Percentiles rank a stretch among this genome's conserved stretches.
Conservation (phyloP, 257 asterid species). For the Nicotiana obtusifolia region DNA sequence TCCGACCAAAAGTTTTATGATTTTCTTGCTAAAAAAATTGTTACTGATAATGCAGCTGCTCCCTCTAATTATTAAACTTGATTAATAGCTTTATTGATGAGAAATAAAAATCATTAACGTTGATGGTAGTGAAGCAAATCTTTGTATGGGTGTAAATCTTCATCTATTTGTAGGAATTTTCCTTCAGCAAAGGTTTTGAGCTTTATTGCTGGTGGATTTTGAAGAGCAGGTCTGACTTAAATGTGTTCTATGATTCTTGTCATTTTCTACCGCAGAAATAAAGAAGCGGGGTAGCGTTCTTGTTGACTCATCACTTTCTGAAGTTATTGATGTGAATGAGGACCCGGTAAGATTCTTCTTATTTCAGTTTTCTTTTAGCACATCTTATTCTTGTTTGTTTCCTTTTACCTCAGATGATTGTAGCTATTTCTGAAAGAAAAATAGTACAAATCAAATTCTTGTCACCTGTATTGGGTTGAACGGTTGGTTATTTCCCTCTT, state of each 20-base stretch:
- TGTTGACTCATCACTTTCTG: constrained; percentile 30
- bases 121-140: neutral
- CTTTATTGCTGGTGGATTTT: constrained; percentile 1
- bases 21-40: too few relatives aligned
- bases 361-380: constrained; percentile 12
- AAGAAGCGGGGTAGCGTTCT: constrained; percentile 28
- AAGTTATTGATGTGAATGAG: constrained; percentile 25
- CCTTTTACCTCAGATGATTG: neutral
- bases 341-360: constrained; percentile 35
- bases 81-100: neutral
- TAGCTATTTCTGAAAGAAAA: neutral
- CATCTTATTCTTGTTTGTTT: neutral
- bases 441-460: neutral
- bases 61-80: too few relatives aligned
- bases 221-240: neutral
- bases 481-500: neutral
- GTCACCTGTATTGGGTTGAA: neutral
- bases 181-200: neutral
- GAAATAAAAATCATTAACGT: neutral
- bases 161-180: neutral
- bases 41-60: too few relatives aligned
- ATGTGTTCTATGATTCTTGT: neutral
- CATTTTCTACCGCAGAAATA: constrained; percentile 37
- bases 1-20: neutral
- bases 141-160: neutral